Conservation (phyloP, 176 grass and related monocot genomes). For the bread wheat (Triticum aestivum) region DNA sequence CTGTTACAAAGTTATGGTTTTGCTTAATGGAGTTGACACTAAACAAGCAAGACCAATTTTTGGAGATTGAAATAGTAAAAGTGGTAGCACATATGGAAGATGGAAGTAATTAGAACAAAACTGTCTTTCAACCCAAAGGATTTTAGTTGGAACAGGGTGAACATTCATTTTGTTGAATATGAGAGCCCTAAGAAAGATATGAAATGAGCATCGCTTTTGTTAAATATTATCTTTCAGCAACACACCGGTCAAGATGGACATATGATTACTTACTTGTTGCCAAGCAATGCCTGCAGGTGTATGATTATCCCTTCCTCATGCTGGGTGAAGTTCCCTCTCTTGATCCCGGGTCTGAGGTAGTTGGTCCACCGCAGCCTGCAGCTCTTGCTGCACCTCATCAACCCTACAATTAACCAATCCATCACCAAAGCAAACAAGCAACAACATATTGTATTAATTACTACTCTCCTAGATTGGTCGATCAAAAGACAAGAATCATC, state of each 20-base stretch:
- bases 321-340: conserved; percentile 50
- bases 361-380: conserved; percentile 58
- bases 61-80: no score
- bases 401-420: conserved; percentile 24
- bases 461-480: background rate
- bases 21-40: no score
- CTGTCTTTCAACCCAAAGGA: background rate
- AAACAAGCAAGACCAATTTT: no score
- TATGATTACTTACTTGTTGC: conserved; percentile 54
- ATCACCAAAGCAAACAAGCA: background rate
- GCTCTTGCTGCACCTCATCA: conserved; percentile 70
- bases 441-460: background rate
- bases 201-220: background rate
- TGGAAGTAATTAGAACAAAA: background rate
- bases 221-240: no score
- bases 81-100: background rate
- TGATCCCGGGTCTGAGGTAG: conserved; percentile 49
- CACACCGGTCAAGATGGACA: background rate
- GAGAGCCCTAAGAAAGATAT: background rate
- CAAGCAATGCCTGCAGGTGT: conserved; percentile 59
- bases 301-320: conserved; percentile 66
- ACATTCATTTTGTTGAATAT: no score
- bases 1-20: background rate
- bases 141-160: background rate
- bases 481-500: background rate